Conservation (phyloP, 305 asterid genomes). For the Fraxinus angustifolia region DNA sequence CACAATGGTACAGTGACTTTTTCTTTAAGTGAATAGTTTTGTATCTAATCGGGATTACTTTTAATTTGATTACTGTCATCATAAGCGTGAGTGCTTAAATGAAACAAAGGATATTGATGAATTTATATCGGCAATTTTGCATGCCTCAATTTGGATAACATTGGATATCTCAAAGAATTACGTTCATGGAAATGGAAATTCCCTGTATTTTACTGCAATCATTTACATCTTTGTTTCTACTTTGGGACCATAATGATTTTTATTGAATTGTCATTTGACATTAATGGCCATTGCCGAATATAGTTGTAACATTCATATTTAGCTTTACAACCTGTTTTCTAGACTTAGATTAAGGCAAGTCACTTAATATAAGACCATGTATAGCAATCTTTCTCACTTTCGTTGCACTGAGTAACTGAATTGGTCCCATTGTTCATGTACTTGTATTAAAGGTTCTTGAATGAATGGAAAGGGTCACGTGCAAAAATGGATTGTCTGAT, state of each 20-base stretch:
- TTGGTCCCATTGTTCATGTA: background rate
- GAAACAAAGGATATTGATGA: background rate
- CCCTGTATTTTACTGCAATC: background rate
- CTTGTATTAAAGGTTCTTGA: background rate
- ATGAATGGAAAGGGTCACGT: background rate
- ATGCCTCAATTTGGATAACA: background rate
- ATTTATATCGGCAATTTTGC: background rate
- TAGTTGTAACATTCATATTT: background rate
- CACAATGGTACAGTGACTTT: background rate
- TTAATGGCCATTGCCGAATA: background rate
- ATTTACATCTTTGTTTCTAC: background rate
- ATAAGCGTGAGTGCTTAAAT: background rate
- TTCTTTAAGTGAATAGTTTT: background rate
- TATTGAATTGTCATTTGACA: background rate
- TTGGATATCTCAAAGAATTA: background rate
- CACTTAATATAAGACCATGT: background rate
- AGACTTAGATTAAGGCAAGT: background rate
- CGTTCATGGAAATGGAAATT: background rate
- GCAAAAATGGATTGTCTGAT: background rate
- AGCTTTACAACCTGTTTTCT: background rate
- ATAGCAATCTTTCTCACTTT: background rate
- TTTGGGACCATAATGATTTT: background rate
- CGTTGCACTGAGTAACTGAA: background rate
- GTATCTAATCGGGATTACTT: background rate
- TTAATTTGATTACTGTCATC: background rate